These are phyloP conservation scores for Coniochaeta prunicola DNA, from an alignment of 2,329 filamentous ascomycete genomes.

Conservation along the genomic window DNA sequence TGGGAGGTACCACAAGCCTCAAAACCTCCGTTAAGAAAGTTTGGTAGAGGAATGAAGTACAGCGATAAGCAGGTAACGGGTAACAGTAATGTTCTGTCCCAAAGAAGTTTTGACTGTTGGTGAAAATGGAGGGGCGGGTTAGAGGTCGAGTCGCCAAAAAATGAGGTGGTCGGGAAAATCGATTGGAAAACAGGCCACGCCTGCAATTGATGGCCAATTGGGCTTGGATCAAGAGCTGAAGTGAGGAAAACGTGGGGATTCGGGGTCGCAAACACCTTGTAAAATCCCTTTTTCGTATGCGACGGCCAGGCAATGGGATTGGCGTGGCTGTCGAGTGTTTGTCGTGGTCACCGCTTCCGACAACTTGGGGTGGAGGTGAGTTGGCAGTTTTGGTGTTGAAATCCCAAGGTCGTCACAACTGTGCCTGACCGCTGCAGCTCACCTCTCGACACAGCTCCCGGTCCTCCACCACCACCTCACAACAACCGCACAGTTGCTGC, in stretches of 20 bases:
- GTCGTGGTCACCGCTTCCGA: background rate
- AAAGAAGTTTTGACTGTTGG: background rate
- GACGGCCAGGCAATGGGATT: background rate
- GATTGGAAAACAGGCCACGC: background rate
- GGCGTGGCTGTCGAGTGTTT: background rate
- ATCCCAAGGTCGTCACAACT: background rate
- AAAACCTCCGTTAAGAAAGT: background rate
- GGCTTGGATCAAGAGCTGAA: background rate
- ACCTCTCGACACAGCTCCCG: background rate
- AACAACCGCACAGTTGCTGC: background rate
- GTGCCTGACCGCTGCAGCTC: background rate
- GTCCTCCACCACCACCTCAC: background rate
- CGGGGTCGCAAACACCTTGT: background rate
- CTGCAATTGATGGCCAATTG: background rate
- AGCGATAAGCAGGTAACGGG: background rate
- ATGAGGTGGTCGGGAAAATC: constrained; percentile 1
- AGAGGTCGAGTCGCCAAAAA: background rate
- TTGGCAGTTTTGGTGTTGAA: background rate
- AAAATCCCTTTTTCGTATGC: background rate
- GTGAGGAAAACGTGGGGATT: background rate
- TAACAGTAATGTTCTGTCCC: background rate
- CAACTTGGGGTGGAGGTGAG: background rate
- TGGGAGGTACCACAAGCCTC: background rate
- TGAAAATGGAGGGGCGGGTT: constrained; percentile 2
- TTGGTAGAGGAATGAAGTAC: background rate